phyloP scores from a whole-genome alignment of 2,329 filamentous ascomycete species.

The Penicillium hesseltinei region DNA sequence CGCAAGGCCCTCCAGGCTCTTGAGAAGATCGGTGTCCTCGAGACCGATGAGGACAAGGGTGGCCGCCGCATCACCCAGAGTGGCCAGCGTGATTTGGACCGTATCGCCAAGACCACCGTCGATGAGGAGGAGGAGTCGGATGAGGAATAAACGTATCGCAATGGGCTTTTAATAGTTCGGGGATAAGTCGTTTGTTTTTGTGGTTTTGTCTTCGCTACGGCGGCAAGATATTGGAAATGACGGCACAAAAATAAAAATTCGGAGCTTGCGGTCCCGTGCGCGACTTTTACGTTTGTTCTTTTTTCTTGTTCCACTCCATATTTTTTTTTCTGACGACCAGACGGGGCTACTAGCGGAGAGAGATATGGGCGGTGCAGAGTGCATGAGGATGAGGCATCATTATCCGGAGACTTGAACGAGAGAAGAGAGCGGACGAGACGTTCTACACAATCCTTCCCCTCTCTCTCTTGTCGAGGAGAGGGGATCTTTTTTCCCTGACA shows the following conservation, averaged over 20 bases:
- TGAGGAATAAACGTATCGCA: slow-evolving; percentile 42
- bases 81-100: slow-evolving; percentile 98
- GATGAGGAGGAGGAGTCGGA: slow-evolving; percentile 48
- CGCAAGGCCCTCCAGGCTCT: slow-evolving; percentile 96
- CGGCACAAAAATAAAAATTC: slow-evolving; percentile 26
- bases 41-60: slow-evolving; percentile 98
- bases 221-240: slow-evolving; percentile 24
- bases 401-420: slow-evolving; percentile 25
- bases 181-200: slow-evolving; percentile 26
- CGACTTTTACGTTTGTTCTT: slow-evolving; percentile 27
- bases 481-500: slow-evolving; percentile 21
- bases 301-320: slow-evolving; percentile 26
- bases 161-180: slow-evolving; percentile 28
- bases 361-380: slow-evolving; percentile 16
- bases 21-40: slow-evolving; percentile 98
- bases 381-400: slow-evolving; percentile 25
- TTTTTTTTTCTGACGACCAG: slow-evolving; percentile 28
- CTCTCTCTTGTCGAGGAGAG: slow-evolving; percentile 11
- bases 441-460: slow-evolving; percentile 10
- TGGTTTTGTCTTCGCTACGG: slow-evolving; percentile 16
- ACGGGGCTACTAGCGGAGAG: slow-evolving; percentile 30
- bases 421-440: slow-evolving; percentile 25
- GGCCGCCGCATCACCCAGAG: slow-evolving; percentile 96
- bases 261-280: slow-evolving; percentile 28
- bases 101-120: slow-evolving; percentile 73